Evolutionary conservation across 2,329 filamentous ascomycete genomes (phyloP).

Genomic region (Nemania diffusa): DNA sequence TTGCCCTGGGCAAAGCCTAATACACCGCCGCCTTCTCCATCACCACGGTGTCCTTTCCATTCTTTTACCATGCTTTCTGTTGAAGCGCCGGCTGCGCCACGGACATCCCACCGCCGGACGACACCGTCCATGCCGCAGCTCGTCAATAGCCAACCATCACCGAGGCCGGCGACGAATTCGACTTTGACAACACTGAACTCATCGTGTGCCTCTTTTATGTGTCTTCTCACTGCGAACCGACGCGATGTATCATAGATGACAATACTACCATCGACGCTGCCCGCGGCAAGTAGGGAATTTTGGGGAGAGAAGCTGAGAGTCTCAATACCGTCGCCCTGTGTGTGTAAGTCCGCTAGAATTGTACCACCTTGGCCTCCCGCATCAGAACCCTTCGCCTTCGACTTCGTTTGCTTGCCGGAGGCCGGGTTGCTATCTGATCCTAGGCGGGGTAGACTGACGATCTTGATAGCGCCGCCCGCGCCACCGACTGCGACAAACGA

Average conservation of each 20-base stretch:
- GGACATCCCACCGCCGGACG: slow-evolving; percentile 85
- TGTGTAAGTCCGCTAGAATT: slow-evolving; percentile 85
- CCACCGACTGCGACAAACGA: slow-evolving; percentile 87
- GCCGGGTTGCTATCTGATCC: slow-evolving; percentile 43
- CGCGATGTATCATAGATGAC: slow-evolving; percentile 88
- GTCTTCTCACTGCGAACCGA: slow-evolving; percentile 84
- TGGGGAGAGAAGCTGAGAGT: slow-evolving; percentile 70
- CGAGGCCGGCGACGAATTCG: slow-evolving; percentile 75
- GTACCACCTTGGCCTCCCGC: slow-evolving; percentile 58
- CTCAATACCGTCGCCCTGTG: slow-evolving; percentile 81
- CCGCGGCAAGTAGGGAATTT: slow-evolving; percentile 68
- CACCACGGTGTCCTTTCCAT: slow-evolving; percentile 89
- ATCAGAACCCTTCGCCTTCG: slow-evolving; percentile 53
- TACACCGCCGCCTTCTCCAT: slow-evolving; percentile 87
- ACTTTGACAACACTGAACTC: slow-evolving; percentile 93
- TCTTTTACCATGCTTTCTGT: slow-evolving; percentile 80
- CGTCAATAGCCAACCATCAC: slow-evolving; percentile 76
- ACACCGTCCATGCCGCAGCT: slow-evolving; percentile 93
- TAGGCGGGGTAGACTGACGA: slow-evolving; percentile 82
- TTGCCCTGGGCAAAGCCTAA: slow-evolving; percentile 89
- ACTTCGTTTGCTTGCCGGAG: slow-evolving; percentile 47
- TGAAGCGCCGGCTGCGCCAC: slow-evolving; percentile 61
- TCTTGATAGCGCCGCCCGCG: slow-evolving; percentile 84
- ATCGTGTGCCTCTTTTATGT: slow-evolving; percentile 85
- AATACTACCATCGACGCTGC: slow-evolving; percentile 79